Percentiles rank a stretch among this genome's conserved stretches.
Conservation (phyloP, 2,329 filamentous ascomycete species). For the Paraconiothyrium brasiliense region DNA sequence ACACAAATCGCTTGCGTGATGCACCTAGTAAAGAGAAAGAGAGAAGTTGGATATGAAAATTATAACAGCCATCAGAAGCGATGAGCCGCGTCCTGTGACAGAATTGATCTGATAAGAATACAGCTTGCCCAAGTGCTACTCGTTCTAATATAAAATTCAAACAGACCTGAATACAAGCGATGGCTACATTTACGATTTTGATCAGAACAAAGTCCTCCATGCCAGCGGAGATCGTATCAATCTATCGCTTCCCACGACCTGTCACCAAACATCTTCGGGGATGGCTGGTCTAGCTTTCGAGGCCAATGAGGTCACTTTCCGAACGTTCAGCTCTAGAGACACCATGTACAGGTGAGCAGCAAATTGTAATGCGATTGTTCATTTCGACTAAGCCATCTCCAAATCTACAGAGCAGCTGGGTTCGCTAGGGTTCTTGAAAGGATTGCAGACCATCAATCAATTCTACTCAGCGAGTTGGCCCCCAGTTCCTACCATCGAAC, state of each 20-base stretch:
- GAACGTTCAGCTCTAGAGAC: neutral
- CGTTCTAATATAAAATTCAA: neutral
- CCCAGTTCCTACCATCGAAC: too few relatives aligned
- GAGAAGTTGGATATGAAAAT: too few relatives aligned
- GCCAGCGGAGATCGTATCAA: slow-evolving; percentile 11
- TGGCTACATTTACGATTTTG: slow-evolving; percentile 18
- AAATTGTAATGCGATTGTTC: too few relatives aligned
- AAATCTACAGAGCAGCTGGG: neutral
- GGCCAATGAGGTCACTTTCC: slow-evolving; percentile 3
- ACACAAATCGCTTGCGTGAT: too few relatives aligned
- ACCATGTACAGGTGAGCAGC: neutral
- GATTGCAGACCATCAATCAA: too few relatives aligned
- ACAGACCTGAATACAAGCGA: slow-evolving; percentile 14
- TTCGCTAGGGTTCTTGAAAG: too few relatives aligned
- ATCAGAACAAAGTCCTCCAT: slow-evolving; percentile 12
- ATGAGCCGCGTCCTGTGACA: too few relatives aligned
- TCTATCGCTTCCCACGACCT: slow-evolving; percentile 15
- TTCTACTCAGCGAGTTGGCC: too few relatives aligned
- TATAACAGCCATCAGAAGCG: too few relatives aligned
- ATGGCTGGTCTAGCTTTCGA: slow-evolving; percentile 15
- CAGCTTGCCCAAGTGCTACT: too few relatives aligned
- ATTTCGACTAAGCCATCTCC: neutral
- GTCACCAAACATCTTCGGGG: slow-evolving; percentile 18
- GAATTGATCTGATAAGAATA: too few relatives aligned
- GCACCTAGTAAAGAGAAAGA: too few relatives aligned